Base-by-base conservation (phyloP, 257 asterid genomes). In the Anisodus acutangulus region DNA sequence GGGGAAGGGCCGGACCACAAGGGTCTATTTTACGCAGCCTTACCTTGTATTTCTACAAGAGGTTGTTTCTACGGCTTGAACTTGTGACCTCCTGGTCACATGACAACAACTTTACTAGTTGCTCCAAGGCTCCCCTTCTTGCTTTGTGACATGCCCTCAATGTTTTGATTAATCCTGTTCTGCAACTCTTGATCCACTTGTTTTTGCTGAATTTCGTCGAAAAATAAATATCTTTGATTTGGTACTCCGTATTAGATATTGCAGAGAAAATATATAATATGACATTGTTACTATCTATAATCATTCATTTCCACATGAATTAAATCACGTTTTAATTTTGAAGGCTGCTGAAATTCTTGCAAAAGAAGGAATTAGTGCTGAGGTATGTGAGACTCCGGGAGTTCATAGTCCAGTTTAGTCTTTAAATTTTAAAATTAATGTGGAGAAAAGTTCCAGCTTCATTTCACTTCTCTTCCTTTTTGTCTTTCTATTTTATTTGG, bases 271-370 rank as follows among this genome's bases (percentile, higher is more conserved):
- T 17, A 22, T n/a, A 57, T 15, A 57, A 31, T 31, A 59, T 59
- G 15, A 3, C 35, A 62, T 15, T 62, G 68, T 62, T 62, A 19
- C 37, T 62, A 26, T 37, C 68, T 62, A 1, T 22, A 62, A 19
- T 62, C 37, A 8, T 62, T 62, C 59, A n/a, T 45, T 68, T 55
- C 74, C 5, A 45, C 51, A 66, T 63, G 69, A 79, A 72, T 16
- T 60, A 17, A 83, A 22, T 80, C 67, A 64, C 49, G 19, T 78
- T 49, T 9, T 63, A 66, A 79, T 64, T 84, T 7, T 51, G 8
- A 88, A 94, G 98, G 98, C 98, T 85, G 97, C 97, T 85, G 98
- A 93, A 69, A 93, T 92, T 88, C 95, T 94, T 43, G 91, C 90
- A 13, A 93, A 92, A 88, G 98, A 94, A 45, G 97, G 93, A 83